phyloP scores from a whole-genome alignment of 192 early-diverging fungal species.

The Mortierella claussenii region DNA sequence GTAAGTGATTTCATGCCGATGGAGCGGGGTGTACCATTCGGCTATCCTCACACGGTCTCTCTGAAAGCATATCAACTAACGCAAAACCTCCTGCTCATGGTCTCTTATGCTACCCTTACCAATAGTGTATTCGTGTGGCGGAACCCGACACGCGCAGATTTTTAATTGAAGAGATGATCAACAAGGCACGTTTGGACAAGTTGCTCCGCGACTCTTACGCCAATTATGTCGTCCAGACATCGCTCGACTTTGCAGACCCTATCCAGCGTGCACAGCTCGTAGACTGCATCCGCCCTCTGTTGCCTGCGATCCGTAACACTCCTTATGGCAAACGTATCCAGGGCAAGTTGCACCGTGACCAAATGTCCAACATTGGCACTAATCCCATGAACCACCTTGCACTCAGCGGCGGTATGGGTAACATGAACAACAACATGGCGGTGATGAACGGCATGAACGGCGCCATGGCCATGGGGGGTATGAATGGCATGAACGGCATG shows the following conservation, averaged over 20 bases:
- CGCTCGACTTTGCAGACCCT: constrained; percentile 82
- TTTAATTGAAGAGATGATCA: constrained; percentile 81
- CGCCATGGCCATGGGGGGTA: constrained; percentile 20
- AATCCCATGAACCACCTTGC: constrained; percentile 35
- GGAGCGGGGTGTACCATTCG: too few species aligned
- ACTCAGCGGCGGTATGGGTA: constrained; percentile 35
- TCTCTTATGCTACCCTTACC: too few species aligned
- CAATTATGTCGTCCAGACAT: constrained; percentile 93
- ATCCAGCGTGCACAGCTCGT: constrained; percentile 76
- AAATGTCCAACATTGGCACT: constrained; percentile 49
- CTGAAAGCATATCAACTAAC: too few species aligned
- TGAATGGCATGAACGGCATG: constrained; percentile 33
- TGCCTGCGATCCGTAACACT: constrained; percentile 85
- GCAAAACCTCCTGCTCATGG: too few species aligned
- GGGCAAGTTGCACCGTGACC: constrained; percentile 77
- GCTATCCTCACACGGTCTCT: too few species aligned
- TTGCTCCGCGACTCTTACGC: constrained; percentile 88
- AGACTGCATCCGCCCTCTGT: constrained; percentile 81
- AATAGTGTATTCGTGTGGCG: constrained; percentile 83
- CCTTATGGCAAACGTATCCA: constrained; percentile 91
- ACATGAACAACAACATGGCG: constrained; percentile 42
- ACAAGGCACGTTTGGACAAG: constrained; percentile 78
- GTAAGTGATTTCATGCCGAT: constrained; percentile 48
- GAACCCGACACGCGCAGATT: constrained; percentile 72
- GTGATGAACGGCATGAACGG: constrained; percentile 33